Conservation (phyloP, 2,329 filamentous ascomycete species). For the Amauroascus verrucosus region DNA sequence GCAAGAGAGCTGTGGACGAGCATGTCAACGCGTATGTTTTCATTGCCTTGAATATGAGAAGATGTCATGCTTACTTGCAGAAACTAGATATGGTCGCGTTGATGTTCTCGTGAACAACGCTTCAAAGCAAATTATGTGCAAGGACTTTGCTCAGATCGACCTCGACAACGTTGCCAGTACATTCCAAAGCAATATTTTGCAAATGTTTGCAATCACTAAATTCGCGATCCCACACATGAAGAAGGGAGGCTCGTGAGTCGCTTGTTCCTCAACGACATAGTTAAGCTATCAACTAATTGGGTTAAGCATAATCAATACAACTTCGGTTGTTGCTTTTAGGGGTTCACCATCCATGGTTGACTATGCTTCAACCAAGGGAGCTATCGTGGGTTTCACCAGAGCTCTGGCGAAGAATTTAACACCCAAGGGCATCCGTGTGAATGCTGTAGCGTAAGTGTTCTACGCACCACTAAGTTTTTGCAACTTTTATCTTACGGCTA, state of each 20-base stretch:
- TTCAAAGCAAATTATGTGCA: constrained; percentile 46
- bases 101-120: constrained; percentile 51
- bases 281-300: not conserved
- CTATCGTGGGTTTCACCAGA: constrained; percentile 48
- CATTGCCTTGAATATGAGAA: not conserved
- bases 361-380: constrained; percentile 49
- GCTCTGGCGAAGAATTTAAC: constrained; percentile 44
- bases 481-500: not conserved
- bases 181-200: constrained; percentile 48
- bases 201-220: constrained; percentile 52
- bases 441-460: constrained; percentile 32
- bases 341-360: constrained; percentile 45
- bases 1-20: constrained; percentile 42
- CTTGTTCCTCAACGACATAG: not conserved
- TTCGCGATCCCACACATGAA: constrained; percentile 48
- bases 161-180: constrained; percentile 46
- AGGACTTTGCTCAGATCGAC: constrained; percentile 45
- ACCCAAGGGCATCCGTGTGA: constrained; percentile 50
- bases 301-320: constrained; percentile 47
- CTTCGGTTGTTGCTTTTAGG: constrained; percentile 46
- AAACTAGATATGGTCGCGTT: constrained; percentile 32
- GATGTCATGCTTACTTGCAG: not conserved
- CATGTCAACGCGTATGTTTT: constrained; percentile 41
- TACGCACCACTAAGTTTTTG: not conserved
- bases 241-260: constrained; percentile 37